These are phyloP conservation scores for Allium fistulosum DNA, from an alignment of 106 monocot species.

Conservation along the genomic window DNA sequence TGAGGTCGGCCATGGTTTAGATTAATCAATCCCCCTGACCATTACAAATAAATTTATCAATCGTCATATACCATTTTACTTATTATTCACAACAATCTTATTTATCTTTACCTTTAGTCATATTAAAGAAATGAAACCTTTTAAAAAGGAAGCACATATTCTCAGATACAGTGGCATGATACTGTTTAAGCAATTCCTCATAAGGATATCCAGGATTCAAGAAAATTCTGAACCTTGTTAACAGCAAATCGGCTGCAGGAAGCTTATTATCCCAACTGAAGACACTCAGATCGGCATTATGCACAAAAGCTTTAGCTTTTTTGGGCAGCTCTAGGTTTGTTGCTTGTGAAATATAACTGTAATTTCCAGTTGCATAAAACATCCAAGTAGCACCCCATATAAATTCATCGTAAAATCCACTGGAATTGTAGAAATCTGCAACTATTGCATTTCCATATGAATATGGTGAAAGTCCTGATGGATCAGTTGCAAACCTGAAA, in stretches of 20 bases:
- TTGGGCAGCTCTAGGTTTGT: conserved; percentile 51
- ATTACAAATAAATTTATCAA: neutral
- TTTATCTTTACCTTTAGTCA: conserved; percentile 48
- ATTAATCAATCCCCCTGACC: conserved; percentile 57
- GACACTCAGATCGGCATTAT: conserved; percentile 42
- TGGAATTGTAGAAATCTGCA: conserved; percentile 74
- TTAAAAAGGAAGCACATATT: conserved; percentile 56
- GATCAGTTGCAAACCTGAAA: conserved; percentile 56
- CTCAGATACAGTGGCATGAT: conserved; percentile 41
- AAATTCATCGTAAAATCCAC: conserved; percentile 88
- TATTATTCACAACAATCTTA: neutral
- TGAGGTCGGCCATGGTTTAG: conserved; percentile 73
- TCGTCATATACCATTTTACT: too few relatives aligned
- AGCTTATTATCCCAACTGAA: conserved; percentile 99
- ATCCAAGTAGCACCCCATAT: conserved; percentile 93
- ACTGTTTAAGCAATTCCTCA: conserved; percentile 61
- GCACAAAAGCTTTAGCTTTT: conserved; percentile 47
- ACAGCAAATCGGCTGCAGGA: conserved; percentile 63
- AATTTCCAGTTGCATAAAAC: conserved; percentile 88
- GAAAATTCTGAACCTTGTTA: conserved; percentile 74
- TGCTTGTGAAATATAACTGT: conserved; percentile 39
- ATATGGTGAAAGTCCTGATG: conserved; percentile 24
- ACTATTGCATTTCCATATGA: conserved; percentile 24
- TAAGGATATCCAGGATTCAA: conserved; percentile 86
- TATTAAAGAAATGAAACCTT: conserved; percentile 64